phyloP scores from a whole-genome alignment of 208 protist species.

The Leptomonas seymouri region DNA sequence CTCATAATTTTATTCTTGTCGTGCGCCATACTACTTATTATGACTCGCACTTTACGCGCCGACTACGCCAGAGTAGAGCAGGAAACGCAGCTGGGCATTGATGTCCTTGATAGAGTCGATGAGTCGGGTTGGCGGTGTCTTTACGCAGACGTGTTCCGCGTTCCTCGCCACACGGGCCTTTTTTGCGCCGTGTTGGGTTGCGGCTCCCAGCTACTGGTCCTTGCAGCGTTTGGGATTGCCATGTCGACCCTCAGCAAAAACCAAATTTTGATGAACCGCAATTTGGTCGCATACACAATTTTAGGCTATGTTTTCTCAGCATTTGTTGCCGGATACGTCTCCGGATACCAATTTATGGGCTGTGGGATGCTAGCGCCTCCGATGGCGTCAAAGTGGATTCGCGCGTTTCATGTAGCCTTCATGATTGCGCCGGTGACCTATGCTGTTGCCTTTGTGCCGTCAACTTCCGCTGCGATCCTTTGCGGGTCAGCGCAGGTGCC shows the following conservation, averaged over 20 bases:
- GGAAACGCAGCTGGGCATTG: conserved; percentile 47
- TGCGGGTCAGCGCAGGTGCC: conserved; percentile 77
- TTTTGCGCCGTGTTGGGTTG: conserved; percentile 87
- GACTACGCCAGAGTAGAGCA: conserved; percentile 85
- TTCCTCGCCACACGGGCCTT: conserved; percentile 63
- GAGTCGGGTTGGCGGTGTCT: conserved; percentile 97
- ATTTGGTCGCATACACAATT: conserved; percentile 22
- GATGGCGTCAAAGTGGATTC: conserved; percentile 36
- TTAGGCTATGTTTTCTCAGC: conserved; percentile 27
- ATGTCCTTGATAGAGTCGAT: conserved; percentile 68
- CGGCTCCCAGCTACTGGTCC: conserved; percentile 54
- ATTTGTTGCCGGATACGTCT: conserved; percentile 21
- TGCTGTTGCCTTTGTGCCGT: conserved; percentile 3
- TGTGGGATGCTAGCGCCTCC: conserved; percentile 24
- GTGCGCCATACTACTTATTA: conserved; percentile 90
- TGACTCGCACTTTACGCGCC: conserved; percentile 82
- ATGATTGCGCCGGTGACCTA: conserved; percentile 20
- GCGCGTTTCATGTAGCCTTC: conserved; percentile 28
- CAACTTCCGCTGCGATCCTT: background rate
- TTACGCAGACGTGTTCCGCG: conserved; percentile 95
- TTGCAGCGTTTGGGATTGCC: conserved; percentile 24
- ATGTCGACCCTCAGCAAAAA: conserved; percentile 27
- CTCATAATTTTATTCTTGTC: conserved; percentile 92
- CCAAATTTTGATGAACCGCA: conserved; percentile 23
- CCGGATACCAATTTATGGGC: conserved; percentile 35